Base-by-base conservation (phyloP, 148 eudicot genomes). In the Arbutus unedo region DNA sequence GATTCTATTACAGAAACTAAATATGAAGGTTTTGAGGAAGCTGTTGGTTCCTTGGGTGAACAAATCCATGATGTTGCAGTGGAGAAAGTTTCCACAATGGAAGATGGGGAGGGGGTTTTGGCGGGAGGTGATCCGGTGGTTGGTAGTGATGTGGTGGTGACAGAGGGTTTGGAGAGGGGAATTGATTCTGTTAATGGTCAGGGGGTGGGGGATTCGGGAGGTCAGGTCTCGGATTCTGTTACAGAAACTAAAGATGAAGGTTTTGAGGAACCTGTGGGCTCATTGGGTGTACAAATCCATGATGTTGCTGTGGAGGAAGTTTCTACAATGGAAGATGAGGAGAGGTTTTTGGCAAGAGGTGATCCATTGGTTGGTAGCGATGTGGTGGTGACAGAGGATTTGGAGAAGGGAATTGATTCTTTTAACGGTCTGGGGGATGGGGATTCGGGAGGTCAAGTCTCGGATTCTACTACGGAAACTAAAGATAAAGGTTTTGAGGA, bases 151-250 rank as follows among this genome's bases (percentile, higher is more conserved):
- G 84, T 10, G 50, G 38, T 48, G 38, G 83, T 53, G 77, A 21
- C n/a, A 45, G 72, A 66, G 84, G 79, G 16, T 21, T 8, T 73
- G 70, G 78, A 47, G 49, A 57, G 54, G 21, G 72, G 47, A 59
- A 45, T 45, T 19, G 48, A 47, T 8, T 53, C 44, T 56, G 8
- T 10, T 49, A 51, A 79, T 10, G 84, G 78, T 76, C 68, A 64
- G 81, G 82, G 74, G 47, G 85, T 54, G 67, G 87, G 57, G 78
- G 82, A 8, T 74, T 49, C 74, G 80, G 81, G 49, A 25, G 79
- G 25, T 57, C 73, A 14, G 23, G 44, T 6, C 49, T 45, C 9
- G 23, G 83, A 68, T 64, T 74, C 38, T 68, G 64, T 23, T 54
- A 85, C 45, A 50, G 82, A 50, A 18, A 8, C 66, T 47, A 50